Percentiles rank a stretch among this genome's conserved stretches.
Conservation (phyloP, 2,329 filamentous ascomycete species). For the Cladosporium velox region DNA sequence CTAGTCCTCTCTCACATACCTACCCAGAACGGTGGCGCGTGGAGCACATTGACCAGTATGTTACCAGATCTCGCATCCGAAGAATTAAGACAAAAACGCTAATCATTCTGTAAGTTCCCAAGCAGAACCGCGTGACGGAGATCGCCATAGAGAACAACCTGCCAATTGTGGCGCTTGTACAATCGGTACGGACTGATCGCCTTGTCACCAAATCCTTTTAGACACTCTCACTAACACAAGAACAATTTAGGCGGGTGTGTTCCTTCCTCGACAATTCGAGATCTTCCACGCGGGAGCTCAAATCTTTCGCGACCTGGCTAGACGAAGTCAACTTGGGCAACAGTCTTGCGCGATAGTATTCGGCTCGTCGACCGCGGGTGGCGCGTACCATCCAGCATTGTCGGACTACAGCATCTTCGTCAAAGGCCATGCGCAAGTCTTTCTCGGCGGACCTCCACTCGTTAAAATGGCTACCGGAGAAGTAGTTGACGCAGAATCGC, state of each 20-base stretch:
- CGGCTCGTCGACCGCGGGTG: conserved; percentile 48
- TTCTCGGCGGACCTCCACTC: conserved; percentile 48
- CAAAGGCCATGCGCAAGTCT: conserved; percentile 47
- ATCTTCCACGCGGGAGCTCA: conserved; percentile 50
- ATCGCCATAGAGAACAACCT: not conserved
- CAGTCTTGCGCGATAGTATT: conserved; percentile 49
- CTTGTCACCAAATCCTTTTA: not conserved
- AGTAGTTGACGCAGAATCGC: conserved; percentile 43
- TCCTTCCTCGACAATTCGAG: conserved; percentile 48
- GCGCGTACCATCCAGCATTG: conserved; percentile 45
- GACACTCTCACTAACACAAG: not conserved
- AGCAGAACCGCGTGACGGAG: not conserved
- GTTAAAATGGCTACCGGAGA: conserved; percentile 53
- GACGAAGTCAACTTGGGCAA: conserved; percentile 42
- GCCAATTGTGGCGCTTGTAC: not conserved
- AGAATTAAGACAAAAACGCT: not conserved
- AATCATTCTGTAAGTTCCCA: not conserved
- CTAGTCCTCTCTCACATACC: not conserved
- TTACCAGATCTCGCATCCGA: not conserved
- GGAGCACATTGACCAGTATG: not conserved
- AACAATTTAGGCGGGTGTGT: not conserved
- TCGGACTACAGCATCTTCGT: conserved; percentile 50
- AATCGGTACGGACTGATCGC: not conserved
- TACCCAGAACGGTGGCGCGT: not conserved
- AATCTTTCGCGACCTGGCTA: conserved; percentile 46